Base-by-base conservation (phyloP, 208 protist genomes). In the Trichomonas vaginalis region DNA sequence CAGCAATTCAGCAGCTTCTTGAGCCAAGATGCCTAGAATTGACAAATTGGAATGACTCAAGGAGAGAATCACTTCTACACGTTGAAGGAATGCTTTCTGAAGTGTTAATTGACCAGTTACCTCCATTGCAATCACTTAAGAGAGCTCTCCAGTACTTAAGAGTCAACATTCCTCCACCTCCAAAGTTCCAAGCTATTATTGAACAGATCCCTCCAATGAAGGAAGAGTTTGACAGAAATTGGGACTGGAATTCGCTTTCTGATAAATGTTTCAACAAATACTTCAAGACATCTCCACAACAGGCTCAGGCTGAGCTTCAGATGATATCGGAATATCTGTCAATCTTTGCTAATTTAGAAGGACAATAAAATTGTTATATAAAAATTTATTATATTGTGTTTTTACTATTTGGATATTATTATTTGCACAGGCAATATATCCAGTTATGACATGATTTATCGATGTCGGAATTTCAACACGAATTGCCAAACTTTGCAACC, bases 11-110 rank as follows among this genome's bases (percentile, higher is more conserved):
- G 15, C 86, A 92, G n/a, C 45, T 92, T 27, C 45, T 92, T 1
- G 86, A 92, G 86, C 86, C 86, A 39, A 92, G 86, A 39, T 92
- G 86, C 45, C 45, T 92, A 1, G 86, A 92, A 51, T 42, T 92
- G 27, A 92, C 86, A 10, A 35, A 42, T 6, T 92, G 86, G 86
- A 92, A 92, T 39, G 86, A 92, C 8, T 21, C 42, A 3, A 48
- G 86, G 37, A 92, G 46, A 39, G 27, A 92, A 48, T 42, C 86
- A 35, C 35, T 92, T 45, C 0, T 92, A n/a, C 40, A 92, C 23
- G 86, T 92, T 10, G 86, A 92, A 14, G 17, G n/a, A 39, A 35
- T 92, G 45, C 23, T 92, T 14, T 51, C 15, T 6, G 86, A 92
- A 51, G 45, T 92, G 32, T 92, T 92, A 51, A 92, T 92, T 39